phyloP scores from a whole-genome alignment of 768 basidiomycete species.

The Podaxis sp. region DNA sequence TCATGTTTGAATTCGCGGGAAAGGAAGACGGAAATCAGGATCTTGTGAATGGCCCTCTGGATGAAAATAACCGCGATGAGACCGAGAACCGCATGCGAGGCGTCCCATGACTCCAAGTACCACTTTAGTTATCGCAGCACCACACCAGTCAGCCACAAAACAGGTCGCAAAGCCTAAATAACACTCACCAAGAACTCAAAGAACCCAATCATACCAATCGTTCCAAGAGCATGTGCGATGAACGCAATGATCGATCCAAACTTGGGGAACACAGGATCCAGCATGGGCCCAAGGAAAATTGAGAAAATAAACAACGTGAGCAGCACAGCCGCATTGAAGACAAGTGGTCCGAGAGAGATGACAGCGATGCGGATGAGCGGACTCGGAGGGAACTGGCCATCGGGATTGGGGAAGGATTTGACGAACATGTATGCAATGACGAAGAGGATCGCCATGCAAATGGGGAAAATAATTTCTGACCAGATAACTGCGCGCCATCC shows the following conservation, averaged over 20 bases:
- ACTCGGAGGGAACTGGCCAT: slow-evolving; percentile 68
- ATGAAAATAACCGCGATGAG: slow-evolving; percentile 89
- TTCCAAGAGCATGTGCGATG: slow-evolving; percentile 80
- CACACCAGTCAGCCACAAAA: slow-evolving; percentile 19
- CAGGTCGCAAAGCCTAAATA: not conserved
- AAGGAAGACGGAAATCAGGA: slow-evolving; percentile 90
- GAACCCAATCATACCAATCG: slow-evolving; percentile 87
- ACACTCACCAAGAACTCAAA: slow-evolving; percentile 90
- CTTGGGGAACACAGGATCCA: slow-evolving; percentile 78
- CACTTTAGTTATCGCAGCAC: slow-evolving; percentile 50
- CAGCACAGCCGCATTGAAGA: slow-evolving; percentile 90
- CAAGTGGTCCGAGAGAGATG: slow-evolving; percentile 91
- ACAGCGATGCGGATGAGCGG: slow-evolving; percentile 93
- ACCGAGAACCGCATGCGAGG: slow-evolving; percentile 90
- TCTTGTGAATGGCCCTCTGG: slow-evolving; percentile 91
- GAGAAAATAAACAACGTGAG: slow-evolving; percentile 88
- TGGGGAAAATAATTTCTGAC: slow-evolving; percentile 84
- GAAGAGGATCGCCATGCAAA: slow-evolving; percentile 84
- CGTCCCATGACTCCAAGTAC: slow-evolving; percentile 93
- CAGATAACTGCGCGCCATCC: slow-evolving; percentile 88
- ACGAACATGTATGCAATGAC: slow-evolving; percentile 91
- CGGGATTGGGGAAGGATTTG: slow-evolving; percentile 73
- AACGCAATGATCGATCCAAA: slow-evolving; percentile 94
- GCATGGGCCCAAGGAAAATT: slow-evolving; percentile 89
- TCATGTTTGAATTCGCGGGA: slow-evolving; percentile 99